A percentile compares a stretch with the other conserved stretches of the same genome.
Conservation (phyloP, 1,139 yeast genomes). For the Barnettozyma hawaiiensis region DNA sequence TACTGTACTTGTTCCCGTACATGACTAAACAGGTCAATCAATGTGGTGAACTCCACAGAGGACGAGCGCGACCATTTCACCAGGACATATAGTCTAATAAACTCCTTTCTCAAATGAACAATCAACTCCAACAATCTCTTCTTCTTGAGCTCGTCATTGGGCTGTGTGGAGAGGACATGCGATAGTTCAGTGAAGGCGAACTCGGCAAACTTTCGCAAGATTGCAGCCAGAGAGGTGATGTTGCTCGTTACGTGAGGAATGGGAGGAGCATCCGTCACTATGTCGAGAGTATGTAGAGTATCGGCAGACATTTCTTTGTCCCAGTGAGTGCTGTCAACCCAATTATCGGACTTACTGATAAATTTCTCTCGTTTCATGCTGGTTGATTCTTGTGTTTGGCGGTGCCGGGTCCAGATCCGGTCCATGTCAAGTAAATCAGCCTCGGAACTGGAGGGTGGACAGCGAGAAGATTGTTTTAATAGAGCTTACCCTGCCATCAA, state of each 20-base stretch:
- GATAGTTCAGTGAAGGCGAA: constrained; percentile 62
- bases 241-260: constrained; percentile 76
- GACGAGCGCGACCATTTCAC: constrained; percentile 76
- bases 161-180: constrained; percentile 53
- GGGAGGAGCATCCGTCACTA: constrained; percentile 12
- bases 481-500: too few species aligned
- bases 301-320: background rate
- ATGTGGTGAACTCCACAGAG: constrained; percentile 59
- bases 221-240: constrained; percentile 55
- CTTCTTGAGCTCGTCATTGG: constrained; percentile 60
- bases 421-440: too few species aligned
- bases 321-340: background rate
- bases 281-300: background rate
- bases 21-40: constrained; percentile 87
- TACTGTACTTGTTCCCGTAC: constrained; percentile 74
- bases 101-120: constrained; percentile 71
- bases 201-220: constrained; percentile 55
- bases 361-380: too few species aligned
- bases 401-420: too few species aligned
- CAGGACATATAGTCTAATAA: constrained; percentile 74
- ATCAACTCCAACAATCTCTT: constrained; percentile 61
- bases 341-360: too few species aligned
- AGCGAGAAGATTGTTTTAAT: too few species aligned
- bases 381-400: background rate
- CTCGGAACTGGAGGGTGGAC: background rate